These are phyloP conservation scores for Schwanniomyces etchellsii DNA, from an alignment of 1,139 yeast species.

Conservation along the genomic window DNA sequence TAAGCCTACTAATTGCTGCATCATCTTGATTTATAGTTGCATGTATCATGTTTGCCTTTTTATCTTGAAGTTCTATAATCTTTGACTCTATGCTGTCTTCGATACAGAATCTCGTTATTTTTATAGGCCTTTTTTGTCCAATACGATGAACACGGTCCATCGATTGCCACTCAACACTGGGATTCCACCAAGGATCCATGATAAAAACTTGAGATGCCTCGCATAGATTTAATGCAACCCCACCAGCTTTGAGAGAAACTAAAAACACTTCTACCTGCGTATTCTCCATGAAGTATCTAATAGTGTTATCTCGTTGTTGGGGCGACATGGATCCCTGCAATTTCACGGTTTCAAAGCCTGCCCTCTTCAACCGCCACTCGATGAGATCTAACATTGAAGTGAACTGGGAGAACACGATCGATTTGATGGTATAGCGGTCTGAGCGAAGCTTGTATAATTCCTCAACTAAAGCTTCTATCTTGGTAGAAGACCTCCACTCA, in stretches of 20 bases:
- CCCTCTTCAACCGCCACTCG: constrained; percentile 90
- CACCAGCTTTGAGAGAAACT: constrained; percentile 96
- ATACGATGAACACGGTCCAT: constrained; percentile 98
- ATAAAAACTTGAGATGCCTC: constrained; percentile 96
- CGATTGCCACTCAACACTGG: constrained; percentile 96
- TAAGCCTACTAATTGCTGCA: constrained; percentile 77
- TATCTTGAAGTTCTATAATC: constrained; percentile 91
- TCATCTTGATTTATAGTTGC: constrained; percentile 94
- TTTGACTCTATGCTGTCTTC: constrained; percentile 96
- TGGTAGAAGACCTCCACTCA: constrained; percentile 88
- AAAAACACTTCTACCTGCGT: constrained; percentile 88
- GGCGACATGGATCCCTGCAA: constrained; percentile 97
- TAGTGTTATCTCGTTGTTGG: constrained; percentile 85
- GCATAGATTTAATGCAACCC: constrained; percentile 92
- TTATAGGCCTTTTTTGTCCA: constrained; percentile 93
- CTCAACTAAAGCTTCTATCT: constrained; percentile 92
- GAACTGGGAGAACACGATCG: constrained; percentile 94
- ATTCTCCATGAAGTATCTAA: constrained; percentile 85
- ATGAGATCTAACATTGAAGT: constrained; percentile 94
- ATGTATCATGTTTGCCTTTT: constrained; percentile 95
- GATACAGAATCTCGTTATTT: constrained; percentile 84
- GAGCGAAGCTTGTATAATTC: constrained; percentile 84
- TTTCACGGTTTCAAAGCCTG: constrained; percentile 91
- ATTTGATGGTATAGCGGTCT: constrained; percentile 82
- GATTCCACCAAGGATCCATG: constrained; percentile 99